A percentile compares a stretch with the other conserved stretches of the same genome.
Conservation (phyloP, 129 eudicot species). For the Ambrosia artemisiifolia region DNA sequence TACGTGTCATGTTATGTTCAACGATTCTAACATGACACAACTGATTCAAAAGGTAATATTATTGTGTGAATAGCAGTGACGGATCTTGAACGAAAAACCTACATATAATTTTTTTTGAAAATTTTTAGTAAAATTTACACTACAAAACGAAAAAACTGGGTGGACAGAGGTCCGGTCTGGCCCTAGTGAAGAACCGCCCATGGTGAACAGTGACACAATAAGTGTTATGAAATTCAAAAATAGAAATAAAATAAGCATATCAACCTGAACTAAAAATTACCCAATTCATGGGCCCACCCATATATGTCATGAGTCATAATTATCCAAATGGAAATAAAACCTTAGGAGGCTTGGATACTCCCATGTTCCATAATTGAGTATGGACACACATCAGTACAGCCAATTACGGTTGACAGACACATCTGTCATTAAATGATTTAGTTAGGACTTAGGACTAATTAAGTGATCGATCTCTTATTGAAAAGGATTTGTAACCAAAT, state of each 20-base stretch:
- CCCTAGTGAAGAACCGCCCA: too few relatives aligned
- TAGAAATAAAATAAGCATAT: not conserved
- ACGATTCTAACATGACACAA: not conserved
- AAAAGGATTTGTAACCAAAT: not conserved
- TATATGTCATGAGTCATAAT: not conserved
- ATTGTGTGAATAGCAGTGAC: too few relatives aligned
- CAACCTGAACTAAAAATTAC: not conserved
- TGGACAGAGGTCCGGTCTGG: too few relatives aligned
- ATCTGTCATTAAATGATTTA: conserved; percentile 5
- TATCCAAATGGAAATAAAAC: not conserved
- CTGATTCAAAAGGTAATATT: not conserved
- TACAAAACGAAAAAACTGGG: too few relatives aligned
- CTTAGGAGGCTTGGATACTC: not conserved
- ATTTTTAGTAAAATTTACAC: too few relatives aligned
- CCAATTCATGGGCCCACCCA: not conserved
- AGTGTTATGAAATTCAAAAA: not conserved
- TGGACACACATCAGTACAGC: conserved; percentile 8
- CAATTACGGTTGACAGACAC: not conserved
- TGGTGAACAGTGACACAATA: not conserved
- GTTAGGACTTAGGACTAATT: conserved; percentile 4
- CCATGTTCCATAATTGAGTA: conserved; percentile 9
- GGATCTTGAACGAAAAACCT: too few relatives aligned
- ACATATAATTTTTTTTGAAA: too few relatives aligned
- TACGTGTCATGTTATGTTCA: not conserved
- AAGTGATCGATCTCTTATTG: not conserved